These are phyloP conservation scores for Flagelloscypha sp. DNA, from an alignment of 768 basidiomycete species.

Conservation along the genomic window DNA sequence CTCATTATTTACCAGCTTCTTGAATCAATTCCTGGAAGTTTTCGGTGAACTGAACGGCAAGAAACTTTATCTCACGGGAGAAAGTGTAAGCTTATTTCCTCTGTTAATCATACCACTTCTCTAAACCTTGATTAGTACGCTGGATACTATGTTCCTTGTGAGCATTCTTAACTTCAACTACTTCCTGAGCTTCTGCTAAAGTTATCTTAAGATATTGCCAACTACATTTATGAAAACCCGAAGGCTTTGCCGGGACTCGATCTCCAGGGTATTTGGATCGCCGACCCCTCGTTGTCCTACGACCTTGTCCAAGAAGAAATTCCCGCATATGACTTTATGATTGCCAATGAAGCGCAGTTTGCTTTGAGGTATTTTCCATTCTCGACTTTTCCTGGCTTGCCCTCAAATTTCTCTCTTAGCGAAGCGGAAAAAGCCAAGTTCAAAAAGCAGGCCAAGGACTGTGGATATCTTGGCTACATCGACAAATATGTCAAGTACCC, in stretches of 20 bases:
- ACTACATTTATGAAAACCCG: slow-evolving; percentile 61
- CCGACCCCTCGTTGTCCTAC: slow-evolving; percentile 47
- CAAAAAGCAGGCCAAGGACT: slow-evolving; percentile 41
- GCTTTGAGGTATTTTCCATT: slow-evolving; percentile 50
- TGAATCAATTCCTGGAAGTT: slow-evolving; percentile 69
- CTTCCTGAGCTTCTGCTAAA: slow-evolving; percentile 8
- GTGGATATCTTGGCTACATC: slow-evolving; percentile 57
- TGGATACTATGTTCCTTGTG: slow-evolving; percentile 58
- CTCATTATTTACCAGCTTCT: slow-evolving; percentile 46
- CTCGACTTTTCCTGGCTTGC: neutral
- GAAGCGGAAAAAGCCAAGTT: slow-evolving; percentile 54
- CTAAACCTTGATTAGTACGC: slow-evolving; percentile 45
- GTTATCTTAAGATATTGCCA: slow-evolving; percentile 56
- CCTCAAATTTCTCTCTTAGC: slow-evolving; percentile 24
- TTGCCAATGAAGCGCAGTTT: slow-evolving; percentile 64
- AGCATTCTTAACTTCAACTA: slow-evolving; percentile 12
- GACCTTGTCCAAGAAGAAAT: slow-evolving; percentile 60
- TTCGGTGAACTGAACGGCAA: slow-evolving; percentile 68
- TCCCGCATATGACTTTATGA: slow-evolving; percentile 66
- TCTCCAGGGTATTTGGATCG: slow-evolving; percentile 65
- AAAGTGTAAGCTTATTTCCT: slow-evolving; percentile 48
- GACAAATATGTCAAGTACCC: slow-evolving; percentile 60
- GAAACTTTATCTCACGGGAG: slow-evolving; percentile 62
- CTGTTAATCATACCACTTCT: neutral
- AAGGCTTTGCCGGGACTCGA: slow-evolving; percentile 38